Evolutionary conservation across 2,329 filamentous ascomycete species (phyloP), one percentile per base, ranked within the genome.

Genomic region (Aphanoascus verrucosus): DNA sequence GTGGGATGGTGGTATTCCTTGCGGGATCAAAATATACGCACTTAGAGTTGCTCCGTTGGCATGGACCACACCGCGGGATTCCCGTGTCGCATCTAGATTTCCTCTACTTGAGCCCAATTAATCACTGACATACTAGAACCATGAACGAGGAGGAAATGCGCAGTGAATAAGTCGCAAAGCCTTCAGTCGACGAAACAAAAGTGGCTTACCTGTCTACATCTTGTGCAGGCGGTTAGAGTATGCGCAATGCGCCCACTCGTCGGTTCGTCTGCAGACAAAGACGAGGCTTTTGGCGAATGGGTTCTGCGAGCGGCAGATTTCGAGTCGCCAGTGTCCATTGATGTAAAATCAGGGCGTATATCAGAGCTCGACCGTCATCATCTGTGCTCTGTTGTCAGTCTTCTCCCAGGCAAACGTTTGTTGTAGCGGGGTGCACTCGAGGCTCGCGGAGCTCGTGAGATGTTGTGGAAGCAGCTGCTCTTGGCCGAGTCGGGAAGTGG

Each of bases 31-130:
- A 94, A 73, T 97, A 98, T 66, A 96, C 91, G 78, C 93, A 98
- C 56, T 83, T 80, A 31, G 89, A 88, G 63, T 90, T 90, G 58
- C 88, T 90, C 61, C 91, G 82, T 72, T 96, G 89, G 73, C 93
- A 98, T 19, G 91, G 90, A 15, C 88, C 80, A 70, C 93, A 98
- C 64, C 86, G 85, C 40, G 93, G 93, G 19, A 98, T 80, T 12
- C 86, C 87, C 3, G 93, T 87, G 71, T 97, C 93, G 74, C 93
- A 98, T 75, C 89, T 80, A 37, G 91, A 97, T 77, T 98, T 98
- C 64, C 91, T 84, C 90, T 94, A 57, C 42, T 41, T 45, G 34
- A 23, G 38, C 32, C 35, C 17, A 2, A 42, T 50, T 28, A 45
- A 32, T 37, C 49, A n/a, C 15, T 14, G 37, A 3, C 28, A 35